phyloP scores from a whole-genome alignment of 176 grass and related monocot species.

The Typha latifolia region DNA sequence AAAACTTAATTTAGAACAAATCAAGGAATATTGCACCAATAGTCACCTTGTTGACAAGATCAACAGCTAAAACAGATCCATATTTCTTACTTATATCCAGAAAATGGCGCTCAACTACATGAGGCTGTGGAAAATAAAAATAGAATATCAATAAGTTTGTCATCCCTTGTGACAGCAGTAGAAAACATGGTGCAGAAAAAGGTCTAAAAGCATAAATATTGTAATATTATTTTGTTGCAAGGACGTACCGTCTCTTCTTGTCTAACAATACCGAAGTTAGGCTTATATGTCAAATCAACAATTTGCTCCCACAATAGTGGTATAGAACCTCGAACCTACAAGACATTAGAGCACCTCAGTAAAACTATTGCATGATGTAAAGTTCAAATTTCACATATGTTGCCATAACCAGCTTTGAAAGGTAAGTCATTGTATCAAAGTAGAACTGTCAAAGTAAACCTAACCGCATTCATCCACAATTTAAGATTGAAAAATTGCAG shows the following conservation, averaged over 20 bases:
- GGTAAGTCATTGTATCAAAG: too few relatives aligned
- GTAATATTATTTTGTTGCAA: conserved; percentile 13
- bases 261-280: conserved; percentile 74
- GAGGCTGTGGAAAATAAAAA: conserved; percentile 43
- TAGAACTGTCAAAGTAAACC: too few relatives aligned
- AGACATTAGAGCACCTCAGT: not conserved
- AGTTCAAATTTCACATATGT: too few relatives aligned
- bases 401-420: too few relatives aligned
- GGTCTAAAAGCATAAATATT: conserved; percentile 15
- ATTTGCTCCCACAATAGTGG: conserved; percentile 95
- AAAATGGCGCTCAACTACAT: conserved; percentile 74
- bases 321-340: conserved; percentile 93
- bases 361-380: too few relatives aligned
- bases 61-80: conserved; percentile 71
- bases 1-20: not conserved
- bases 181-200: conserved; percentile 4
- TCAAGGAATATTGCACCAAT: not conserved
- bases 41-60: conserved; percentile 93
- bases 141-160: conserved; percentile 4
- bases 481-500: not conserved
- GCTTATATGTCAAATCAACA: conserved; percentile 98
- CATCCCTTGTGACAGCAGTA: not conserved
- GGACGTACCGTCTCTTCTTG: conserved; percentile 65
- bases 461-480: too few relatives aligned
- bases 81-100: conserved; percentile 83